Percentiles rank a stretch among this genome's conserved stretches.
Conservation (phyloP, 2,329 filamentous ascomycete genomes). For the Dothideomycetes sp. region DNA sequence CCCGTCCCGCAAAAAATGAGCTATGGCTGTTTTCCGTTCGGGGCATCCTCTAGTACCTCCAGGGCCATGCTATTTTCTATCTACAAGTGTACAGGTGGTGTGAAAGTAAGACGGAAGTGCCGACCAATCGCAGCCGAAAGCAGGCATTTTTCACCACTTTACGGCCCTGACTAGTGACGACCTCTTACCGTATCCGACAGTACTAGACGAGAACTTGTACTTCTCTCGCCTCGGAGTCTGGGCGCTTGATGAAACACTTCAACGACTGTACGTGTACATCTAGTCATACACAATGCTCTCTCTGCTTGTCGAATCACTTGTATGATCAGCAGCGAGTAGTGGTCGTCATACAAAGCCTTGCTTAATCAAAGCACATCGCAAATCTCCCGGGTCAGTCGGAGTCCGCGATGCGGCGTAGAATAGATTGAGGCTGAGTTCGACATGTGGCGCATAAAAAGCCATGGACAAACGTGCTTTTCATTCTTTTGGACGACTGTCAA, state of each 20-base stretch:
- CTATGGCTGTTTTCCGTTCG: background rate
- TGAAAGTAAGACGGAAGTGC: conserved; percentile 10
- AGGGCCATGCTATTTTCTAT: conserved; percentile 2
- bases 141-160: conserved; percentile 1
- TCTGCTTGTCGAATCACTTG: no score
- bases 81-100: conserved; percentile 3
- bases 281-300: no score
- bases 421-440: conserved; percentile 6
- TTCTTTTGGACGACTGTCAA: background rate
- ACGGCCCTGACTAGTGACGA: conserved; percentile 11
- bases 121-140: conserved; percentile 4
- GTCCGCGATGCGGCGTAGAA: conserved; percentile 3
- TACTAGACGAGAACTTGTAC: conserved; percentile 7
- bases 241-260: conserved; percentile 11
- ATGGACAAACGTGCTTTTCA: conserved; percentile 4
- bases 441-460: conserved; percentile 8
- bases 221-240: background rate
- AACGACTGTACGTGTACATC: background rate
- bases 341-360: no score
- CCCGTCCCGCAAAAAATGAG: background rate
- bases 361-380: no score
- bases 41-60: background rate
- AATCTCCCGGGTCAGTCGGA: no score
- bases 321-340: no score
- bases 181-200: no score